Conservation (phyloP, 1,139 yeast species). For the Yamadazyma taylorii region DNA sequence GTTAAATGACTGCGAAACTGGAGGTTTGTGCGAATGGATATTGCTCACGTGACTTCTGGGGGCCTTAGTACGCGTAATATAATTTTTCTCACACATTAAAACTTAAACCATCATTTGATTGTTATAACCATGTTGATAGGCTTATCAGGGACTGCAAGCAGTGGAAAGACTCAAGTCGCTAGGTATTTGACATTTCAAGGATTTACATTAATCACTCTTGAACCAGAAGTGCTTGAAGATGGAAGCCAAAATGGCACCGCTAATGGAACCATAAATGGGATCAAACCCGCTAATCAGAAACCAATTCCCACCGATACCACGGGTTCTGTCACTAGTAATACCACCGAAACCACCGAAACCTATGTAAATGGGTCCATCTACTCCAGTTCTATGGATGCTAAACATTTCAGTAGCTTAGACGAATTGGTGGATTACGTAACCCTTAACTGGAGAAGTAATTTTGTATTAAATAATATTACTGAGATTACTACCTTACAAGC, state of each 20-base stretch:
- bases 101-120: too few relatives aligned
- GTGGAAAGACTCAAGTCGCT: conserved; percentile 71
- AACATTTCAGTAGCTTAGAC: conserved; percentile 34
- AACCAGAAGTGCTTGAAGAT: conserved; percentile 1
- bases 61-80: background rate
- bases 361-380: conserved; percentile 7
- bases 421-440: conserved; percentile 66
- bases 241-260: background rate
- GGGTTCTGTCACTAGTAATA: too few relatives aligned
- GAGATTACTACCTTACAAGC: conserved; percentile 44
- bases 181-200: conserved; percentile 59
- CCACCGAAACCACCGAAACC: conserved; percentile 8
- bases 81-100: too few relatives aligned
- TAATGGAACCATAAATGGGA: too few relatives aligned
- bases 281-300: too few relatives aligned
- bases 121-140: conserved; percentile 66
- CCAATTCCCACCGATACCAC: too few relatives aligned
- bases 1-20: background rate
- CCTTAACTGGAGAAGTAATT: conserved; percentile 61
- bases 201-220: conserved; percentile 38
- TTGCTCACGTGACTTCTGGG: too few relatives aligned
- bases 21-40: too few relatives aligned
- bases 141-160: conserved; percentile 66
- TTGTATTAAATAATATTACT: conserved; percentile 57
- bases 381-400: conserved; percentile 14